Evolutionary conservation across 148 eudicot species (phyloP).

Genomic region (Rheum nobile): DNA sequence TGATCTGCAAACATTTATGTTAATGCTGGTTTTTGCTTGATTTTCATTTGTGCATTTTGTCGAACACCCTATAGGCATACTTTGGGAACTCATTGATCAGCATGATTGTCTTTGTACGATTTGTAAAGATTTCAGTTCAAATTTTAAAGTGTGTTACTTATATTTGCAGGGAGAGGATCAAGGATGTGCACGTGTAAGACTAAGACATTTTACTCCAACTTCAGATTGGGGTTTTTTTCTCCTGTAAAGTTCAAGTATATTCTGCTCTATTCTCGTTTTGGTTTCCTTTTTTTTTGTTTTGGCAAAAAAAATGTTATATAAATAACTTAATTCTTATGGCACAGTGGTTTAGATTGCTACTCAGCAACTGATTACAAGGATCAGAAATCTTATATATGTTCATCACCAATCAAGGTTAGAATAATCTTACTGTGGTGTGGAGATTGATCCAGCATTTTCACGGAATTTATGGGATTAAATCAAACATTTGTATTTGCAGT

Average conservation of each 20-base stretch:
- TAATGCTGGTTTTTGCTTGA: too few relatives aligned
- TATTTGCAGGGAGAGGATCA: constrained; percentile 56
- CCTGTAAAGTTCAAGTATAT: constrained; percentile 45
- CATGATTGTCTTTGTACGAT: too few relatives aligned
- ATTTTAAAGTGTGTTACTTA: too few relatives aligned
- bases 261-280: not conserved
- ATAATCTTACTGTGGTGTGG: not conserved
- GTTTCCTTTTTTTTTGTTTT: too few relatives aligned
- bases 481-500: constrained; percentile 30
- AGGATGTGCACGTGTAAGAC: constrained; percentile 55
- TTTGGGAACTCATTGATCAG: too few relatives aligned
- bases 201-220: constrained; percentile 42
- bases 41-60: too few relatives aligned
- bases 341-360: constrained; percentile 64
- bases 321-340: constrained; percentile 7
- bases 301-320: not conserved
- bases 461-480: not conserved
- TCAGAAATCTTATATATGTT: constrained; percentile 59
- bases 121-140: too few relatives aligned
- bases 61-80: too few relatives aligned
- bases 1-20: too few relatives aligned
- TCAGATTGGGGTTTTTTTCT: constrained; percentile 73
- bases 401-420: constrained; percentile 81
- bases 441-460: not conserved
- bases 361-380: constrained; percentile 28